Evolutionary conservation across 2,329 filamentous ascomycete species (phyloP).

Genomic region (Sordariomycetes sp.): DNA sequence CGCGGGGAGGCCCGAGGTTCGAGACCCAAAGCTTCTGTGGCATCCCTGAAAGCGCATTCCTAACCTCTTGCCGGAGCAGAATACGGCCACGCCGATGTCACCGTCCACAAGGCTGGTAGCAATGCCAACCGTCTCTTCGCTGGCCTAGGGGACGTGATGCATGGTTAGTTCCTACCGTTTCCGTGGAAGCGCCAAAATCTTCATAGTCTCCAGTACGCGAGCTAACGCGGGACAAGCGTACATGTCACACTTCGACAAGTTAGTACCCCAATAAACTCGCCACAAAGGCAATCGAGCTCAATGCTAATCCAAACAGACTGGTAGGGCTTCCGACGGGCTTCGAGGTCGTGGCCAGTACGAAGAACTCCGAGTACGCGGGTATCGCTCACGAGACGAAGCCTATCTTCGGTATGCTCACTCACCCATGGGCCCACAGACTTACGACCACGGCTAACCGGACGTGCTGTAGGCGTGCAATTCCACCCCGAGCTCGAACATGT

Average conservation of each 20-base stretch:
- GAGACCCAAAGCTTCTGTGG: background rate
- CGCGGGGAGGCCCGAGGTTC: conserved; percentile 8
- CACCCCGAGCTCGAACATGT: conserved; percentile 62
- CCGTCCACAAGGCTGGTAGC: conserved; percentile 42
- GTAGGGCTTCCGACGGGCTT: conserved; percentile 63
- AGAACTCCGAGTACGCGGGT: conserved; percentile 68
- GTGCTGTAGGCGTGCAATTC: conserved; percentile 56
- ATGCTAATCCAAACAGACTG: conserved; percentile 91
- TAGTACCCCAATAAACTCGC: conserved; percentile 27
- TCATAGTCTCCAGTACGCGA: no score
- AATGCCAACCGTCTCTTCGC: conserved; percentile 72
- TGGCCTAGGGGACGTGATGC: conserved; percentile 48
- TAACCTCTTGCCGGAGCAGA: conserved; percentile 25
- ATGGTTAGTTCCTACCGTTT: background rate
- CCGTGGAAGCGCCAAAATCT: no score
- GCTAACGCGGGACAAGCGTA: no score
- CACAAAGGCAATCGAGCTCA: background rate
- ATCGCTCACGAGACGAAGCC: conserved; percentile 63
- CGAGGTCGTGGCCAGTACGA: conserved; percentile 60
- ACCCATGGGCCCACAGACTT: no score
- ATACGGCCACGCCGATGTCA: conserved; percentile 61
- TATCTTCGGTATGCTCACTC: conserved; percentile 45
- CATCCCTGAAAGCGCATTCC: background rate
- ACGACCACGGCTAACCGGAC: conserved; percentile 9
- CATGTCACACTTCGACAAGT: background rate